These are phyloP conservation scores for Pichia nanzhaoensis DNA, from an alignment of 805 yeast genomes.

Conservation along the genomic window DNA sequence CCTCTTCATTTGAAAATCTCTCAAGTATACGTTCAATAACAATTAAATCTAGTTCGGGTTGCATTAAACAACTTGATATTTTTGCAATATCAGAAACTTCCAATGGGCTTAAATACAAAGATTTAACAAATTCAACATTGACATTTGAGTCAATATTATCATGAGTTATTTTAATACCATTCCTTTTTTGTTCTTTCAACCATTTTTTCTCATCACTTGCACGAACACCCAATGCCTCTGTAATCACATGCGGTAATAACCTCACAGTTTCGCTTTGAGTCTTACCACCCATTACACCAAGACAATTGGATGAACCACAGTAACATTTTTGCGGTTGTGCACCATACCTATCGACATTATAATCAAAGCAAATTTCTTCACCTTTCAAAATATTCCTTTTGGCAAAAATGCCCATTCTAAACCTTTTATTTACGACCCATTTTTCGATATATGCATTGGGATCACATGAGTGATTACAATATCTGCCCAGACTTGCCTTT, in stretches of 20 bases:
- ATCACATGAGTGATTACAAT: constrained; percentile 90
- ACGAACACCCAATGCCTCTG: constrained; percentile 80
- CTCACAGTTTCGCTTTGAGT: constrained; percentile 92
- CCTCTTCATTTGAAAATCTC: constrained; percentile 49
- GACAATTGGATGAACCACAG: constrained; percentile 89
- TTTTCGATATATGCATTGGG: constrained; percentile 95
- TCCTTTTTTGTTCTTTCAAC: constrained; percentile 52
- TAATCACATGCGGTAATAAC: constrained; percentile 70
- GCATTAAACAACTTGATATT: constrained; percentile 76
- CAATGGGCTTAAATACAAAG: constrained; percentile 49
- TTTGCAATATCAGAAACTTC: constrained; percentile 57
- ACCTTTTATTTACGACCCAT: constrained; percentile 90
- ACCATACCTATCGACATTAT: constrained; percentile 94
- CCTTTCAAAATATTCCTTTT: constrained; percentile 63
- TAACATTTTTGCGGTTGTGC: constrained; percentile 91
- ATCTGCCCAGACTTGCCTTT: constrained; percentile 83
- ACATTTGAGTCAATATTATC: constrained; percentile 49
- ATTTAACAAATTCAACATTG: constrained; percentile 57
- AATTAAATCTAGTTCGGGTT: constrained; percentile 56
- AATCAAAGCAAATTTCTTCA: constrained; percentile 88
- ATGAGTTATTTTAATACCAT: constrained; percentile 41
- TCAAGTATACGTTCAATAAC: constrained; percentile 61
- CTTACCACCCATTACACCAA: constrained; percentile 92
- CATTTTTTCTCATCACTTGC: constrained; percentile 64
- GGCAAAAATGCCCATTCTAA: constrained; percentile 93